Conservation (phyloP, 768 basidiomycete genomes). For the Suillus brevipes region DNA sequence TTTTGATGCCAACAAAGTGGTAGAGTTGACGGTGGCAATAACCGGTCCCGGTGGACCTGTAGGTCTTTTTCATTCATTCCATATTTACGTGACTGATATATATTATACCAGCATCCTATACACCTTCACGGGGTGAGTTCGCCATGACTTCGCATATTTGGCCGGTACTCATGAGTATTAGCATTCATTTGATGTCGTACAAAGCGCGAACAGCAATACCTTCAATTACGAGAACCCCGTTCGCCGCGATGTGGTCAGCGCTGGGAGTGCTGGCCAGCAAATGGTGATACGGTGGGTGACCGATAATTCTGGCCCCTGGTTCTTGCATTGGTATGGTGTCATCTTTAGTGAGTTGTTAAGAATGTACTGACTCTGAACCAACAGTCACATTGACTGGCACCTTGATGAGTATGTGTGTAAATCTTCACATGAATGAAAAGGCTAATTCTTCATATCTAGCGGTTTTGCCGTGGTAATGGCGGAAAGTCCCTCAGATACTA, state of each 20-base stretch:
- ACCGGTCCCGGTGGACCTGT: conserved; percentile 9
- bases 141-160: neutral
- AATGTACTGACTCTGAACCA: neutral
- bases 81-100: neutral
- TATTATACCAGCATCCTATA: conserved; percentile 37
- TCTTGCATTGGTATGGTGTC: conserved; percentile 18
- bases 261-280: neutral
- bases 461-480: conserved; percentile 34
- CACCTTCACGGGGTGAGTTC: conserved; percentile 43
- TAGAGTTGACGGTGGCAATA: conserved; percentile 19
- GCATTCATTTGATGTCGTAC: conserved; percentile 47
- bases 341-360: neutral
- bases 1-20: conserved; percentile 28
- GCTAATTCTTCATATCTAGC: conserved; percentile 8
- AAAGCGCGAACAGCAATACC: conserved; percentile 34
- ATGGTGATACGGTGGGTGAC: conserved; percentile 28
- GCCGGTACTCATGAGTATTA: conserved; percentile 13
- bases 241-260: neutral
- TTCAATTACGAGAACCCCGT: neutral
- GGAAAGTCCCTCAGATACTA: conserved; percentile 19
- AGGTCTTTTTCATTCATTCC: neutral
- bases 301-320: conserved; percentile 52
- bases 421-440: neutral
- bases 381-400: conserved; percentile 22
- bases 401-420: conserved; percentile 15